These are phyloP conservation scores for Grosmannia clavigera DNA, from an alignment of 2,329 filamentous ascomycete species.

Conservation along the genomic window DNA sequence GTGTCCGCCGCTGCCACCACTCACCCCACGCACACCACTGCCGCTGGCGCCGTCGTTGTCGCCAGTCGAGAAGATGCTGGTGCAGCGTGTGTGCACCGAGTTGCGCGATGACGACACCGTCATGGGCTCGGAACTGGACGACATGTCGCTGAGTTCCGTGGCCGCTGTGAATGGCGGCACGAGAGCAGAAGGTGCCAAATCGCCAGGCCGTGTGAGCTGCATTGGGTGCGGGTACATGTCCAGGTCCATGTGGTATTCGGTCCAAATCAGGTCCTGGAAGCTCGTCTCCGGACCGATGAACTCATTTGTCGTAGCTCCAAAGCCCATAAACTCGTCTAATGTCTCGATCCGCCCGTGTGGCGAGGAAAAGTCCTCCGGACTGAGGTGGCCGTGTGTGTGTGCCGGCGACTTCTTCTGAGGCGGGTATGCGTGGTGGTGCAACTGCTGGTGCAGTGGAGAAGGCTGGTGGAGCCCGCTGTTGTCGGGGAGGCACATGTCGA, in stretches of 20 bases:
- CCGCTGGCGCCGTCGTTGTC: constrained; percentile 20
- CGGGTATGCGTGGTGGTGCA: constrained; percentile 5
- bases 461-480: not conserved
- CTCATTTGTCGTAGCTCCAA: constrained; percentile 13
- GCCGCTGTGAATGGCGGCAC: constrained; percentile 21
- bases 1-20: not conserved
- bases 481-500: constrained; percentile 11
- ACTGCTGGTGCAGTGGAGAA: constrained; percentile 1
- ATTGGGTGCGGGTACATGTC: constrained; percentile 26
- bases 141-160: constrained; percentile 26
- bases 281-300: constrained; percentile 23
- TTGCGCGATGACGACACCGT: constrained; percentile 27
- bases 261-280: constrained; percentile 33
- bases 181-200: constrained; percentile 15
- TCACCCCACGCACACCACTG: not conserved
- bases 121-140: constrained; percentile 29
- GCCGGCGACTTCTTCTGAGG: constrained; percentile 17
- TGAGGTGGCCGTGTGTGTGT: constrained; percentile 19
- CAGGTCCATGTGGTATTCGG: constrained; percentile 29
- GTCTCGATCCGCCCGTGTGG: constrained; percentile 23
- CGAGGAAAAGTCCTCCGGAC: constrained; percentile 23
- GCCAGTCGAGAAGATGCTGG: constrained; percentile 31
- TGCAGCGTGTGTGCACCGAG: constrained; percentile 33
- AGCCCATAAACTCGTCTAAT: constrained; percentile 29
- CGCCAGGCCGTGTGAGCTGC: constrained; percentile 19